Conservation (phyloP, 176 grass and related monocot genomes). For the Thalia dealbata region DNA sequence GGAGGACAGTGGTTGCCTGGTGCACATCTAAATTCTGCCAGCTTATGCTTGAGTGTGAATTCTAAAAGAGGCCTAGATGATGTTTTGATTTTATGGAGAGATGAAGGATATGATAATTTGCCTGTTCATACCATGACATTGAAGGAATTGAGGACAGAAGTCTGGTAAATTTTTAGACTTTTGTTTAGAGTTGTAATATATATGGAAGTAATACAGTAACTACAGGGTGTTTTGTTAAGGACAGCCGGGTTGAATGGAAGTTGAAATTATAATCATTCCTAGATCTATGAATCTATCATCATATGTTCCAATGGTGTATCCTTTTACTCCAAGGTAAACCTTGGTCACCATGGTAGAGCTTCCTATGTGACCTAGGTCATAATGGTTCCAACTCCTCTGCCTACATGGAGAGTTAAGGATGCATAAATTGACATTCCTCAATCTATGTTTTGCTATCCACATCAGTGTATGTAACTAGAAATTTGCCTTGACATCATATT, state of each 20-base stretch:
- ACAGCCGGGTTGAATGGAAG: background rate
- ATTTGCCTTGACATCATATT: too few relatives aligned
- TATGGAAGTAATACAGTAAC: background rate
- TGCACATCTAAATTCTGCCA: conserved; percentile 59
- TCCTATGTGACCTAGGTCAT: too few relatives aligned
- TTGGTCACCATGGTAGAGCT: too few relatives aligned
- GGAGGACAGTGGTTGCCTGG: conserved; percentile 72
- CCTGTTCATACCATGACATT: conserved; percentile 59
- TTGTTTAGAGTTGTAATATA: background rate
- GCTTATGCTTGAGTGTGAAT: conserved; percentile 57
- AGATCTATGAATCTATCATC: too few relatives aligned
- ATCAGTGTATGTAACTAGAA: too few relatives aligned
- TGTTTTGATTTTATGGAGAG: conserved; percentile 60
- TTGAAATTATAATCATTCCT: too few relatives aligned
- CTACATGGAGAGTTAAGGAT: too few relatives aligned
- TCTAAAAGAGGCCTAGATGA: conserved; percentile 32
- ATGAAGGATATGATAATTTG: conserved; percentile 59
- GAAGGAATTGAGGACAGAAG: conserved; percentile 56
- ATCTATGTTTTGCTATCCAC: background rate
- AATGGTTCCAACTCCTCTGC: too few relatives aligned
- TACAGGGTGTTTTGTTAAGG: background rate
- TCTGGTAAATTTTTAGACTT: conserved; percentile 49
- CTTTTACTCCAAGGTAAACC: background rate
- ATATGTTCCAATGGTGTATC: too few relatives aligned
- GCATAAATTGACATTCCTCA: too few relatives aligned